These are phyloP conservation scores for Yarrowia osloensis DNA, from an alignment of 805 yeast species.

Conservation along the genomic window DNA sequence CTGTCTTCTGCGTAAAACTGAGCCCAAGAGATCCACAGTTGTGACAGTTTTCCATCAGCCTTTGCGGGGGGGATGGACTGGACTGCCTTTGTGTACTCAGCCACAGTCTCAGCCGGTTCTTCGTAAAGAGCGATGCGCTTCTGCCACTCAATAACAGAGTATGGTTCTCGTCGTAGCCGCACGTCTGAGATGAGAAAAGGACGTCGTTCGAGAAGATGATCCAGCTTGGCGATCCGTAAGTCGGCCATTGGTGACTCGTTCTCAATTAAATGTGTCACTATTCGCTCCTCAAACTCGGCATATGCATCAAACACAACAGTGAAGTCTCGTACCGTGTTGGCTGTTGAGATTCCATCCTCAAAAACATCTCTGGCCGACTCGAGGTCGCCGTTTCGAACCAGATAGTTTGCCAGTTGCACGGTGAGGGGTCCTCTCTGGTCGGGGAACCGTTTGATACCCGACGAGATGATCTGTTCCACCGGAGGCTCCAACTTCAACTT, in stretches of 20 bases:
- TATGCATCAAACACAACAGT: slow-evolving; percentile 62
- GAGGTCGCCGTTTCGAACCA: slow-evolving; percentile 46
- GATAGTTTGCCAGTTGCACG: slow-evolving; percentile 52
- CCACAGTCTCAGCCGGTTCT: slow-evolving; percentile 48
- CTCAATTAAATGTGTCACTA: slow-evolving; percentile 44
- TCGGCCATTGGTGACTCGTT: slow-evolving; percentile 38
- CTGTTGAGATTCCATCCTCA: slow-evolving; percentile 51
- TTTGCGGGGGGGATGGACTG: slow-evolving; percentile 62
- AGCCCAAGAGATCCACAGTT: slow-evolving; percentile 74
- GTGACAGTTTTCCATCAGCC: slow-evolving; percentile 48
- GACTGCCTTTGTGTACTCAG: slow-evolving; percentile 66
- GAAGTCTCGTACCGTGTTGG: slow-evolving; percentile 61
- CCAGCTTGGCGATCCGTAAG: slow-evolving; percentile 53
- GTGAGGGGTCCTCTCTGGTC: slow-evolving; percentile 59
- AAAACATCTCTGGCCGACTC: slow-evolving; percentile 49
- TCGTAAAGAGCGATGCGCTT: slow-evolving; percentile 55
- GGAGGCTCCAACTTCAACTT: slow-evolving; percentile 32
- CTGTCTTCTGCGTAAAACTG: slow-evolving; percentile 61
- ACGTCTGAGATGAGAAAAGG: slow-evolving; percentile 66
- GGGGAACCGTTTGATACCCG: slow-evolving; percentile 51
- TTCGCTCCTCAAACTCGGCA: slow-evolving; percentile 59
- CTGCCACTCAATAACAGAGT: slow-evolving; percentile 70
- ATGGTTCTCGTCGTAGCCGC: slow-evolving; percentile 58
- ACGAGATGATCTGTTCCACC: slow-evolving; percentile 45
- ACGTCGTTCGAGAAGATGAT: slow-evolving; percentile 57